Percentiles rank a stretch among this genome's conserved stretches.
These are phyloP conservation scores for Rhodotorula babjevae DNA, from an alignment of 768 basidiomycete species.

Conservation along the genomic window DNA sequence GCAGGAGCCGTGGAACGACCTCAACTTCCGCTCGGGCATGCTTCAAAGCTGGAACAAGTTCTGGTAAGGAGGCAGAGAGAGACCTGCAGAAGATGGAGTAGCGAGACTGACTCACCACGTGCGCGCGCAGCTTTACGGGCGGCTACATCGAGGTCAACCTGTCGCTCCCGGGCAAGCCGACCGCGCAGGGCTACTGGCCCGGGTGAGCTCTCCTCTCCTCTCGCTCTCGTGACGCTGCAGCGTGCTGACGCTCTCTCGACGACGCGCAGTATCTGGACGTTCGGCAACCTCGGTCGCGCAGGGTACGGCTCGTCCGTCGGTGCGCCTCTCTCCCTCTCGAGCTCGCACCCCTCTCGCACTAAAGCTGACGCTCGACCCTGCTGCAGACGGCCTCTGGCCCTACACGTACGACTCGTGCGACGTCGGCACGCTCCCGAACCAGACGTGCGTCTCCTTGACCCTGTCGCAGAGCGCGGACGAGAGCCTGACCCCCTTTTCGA, in stretches of 20 bases:
- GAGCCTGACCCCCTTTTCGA: not conserved
- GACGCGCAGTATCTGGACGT: slow-evolving; percentile 18
- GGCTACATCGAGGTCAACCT: slow-evolving; percentile 41
- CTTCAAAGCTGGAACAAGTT: slow-evolving; percentile 43
- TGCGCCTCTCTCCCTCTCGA: not conserved
- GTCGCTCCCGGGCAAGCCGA: slow-evolving; percentile 22
- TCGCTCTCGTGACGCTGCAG: no score
- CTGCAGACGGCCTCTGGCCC: slow-evolving; percentile 60
- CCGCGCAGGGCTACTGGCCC: slow-evolving; percentile 35
- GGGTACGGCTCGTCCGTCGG: slow-evolving; percentile 79
- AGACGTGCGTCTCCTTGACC: not conserved
- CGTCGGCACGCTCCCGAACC: slow-evolving; percentile 65
- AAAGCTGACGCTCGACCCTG: no score
- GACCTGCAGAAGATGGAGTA: no score
- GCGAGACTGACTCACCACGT: no score
- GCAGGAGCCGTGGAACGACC: slow-evolving; percentile 29
- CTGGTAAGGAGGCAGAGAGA: slow-evolving; percentile 9
- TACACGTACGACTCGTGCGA: slow-evolving; percentile 65
- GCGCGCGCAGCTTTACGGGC: slow-evolving; percentile 38
- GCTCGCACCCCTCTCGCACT: not conserved
- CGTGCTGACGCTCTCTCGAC: no score
- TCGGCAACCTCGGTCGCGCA: slow-evolving; percentile 71
- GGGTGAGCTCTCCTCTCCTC: not conserved
- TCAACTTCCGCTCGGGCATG: slow-evolving; percentile 41
- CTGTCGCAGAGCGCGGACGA: fast-evolving